Evolutionary conservation across 2,329 filamentous ascomycete species (phyloP).

Genomic region (Calonectria hawksworthii): DNA sequence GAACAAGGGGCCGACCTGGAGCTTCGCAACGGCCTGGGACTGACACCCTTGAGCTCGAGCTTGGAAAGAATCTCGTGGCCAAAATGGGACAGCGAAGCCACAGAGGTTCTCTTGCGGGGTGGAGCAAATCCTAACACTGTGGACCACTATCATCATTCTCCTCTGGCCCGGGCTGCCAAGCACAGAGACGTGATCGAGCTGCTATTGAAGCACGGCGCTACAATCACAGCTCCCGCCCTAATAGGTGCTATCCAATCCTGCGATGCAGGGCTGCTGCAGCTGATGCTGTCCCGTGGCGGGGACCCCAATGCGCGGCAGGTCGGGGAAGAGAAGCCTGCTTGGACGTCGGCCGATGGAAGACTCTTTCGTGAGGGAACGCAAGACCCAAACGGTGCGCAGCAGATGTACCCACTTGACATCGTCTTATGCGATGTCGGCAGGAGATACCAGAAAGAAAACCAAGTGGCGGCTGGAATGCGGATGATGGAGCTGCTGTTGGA

Average conservation of each 20-base stretch:
- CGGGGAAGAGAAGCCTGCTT: not conserved
- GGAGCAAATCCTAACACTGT: not conserved
- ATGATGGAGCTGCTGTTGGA: conserved; percentile 38
- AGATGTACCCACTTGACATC: not conserved
- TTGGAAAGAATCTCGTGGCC: not conserved
- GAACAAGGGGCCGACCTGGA: not conserved
- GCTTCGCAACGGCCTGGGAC: not conserved
- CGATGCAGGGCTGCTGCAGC: not conserved
- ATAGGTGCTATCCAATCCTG: not conserved
- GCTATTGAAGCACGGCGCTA: not conserved
- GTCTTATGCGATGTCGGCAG: not conserved
- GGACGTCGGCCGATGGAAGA: not conserved
- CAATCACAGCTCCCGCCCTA: not conserved
- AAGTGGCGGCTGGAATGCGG: not conserved
- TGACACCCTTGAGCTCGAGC: not conserved
- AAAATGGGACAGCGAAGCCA: not conserved
- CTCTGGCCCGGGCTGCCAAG: not conserved
- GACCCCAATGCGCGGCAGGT: not conserved
- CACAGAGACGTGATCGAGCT: not conserved
- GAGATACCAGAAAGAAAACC: not conserved
- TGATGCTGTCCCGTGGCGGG: not conserved
- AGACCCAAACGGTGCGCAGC: not conserved
- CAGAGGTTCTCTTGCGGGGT: not conserved
- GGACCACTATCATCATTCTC: not conserved
- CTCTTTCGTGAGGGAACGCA: not conserved